A percentile compares a stretch with the other conserved stretches of the same genome.
These are phyloP conservation scores for Hibiscus trionum DNA, from an alignment of 345 rosid species.

Conservation along the genomic window DNA sequence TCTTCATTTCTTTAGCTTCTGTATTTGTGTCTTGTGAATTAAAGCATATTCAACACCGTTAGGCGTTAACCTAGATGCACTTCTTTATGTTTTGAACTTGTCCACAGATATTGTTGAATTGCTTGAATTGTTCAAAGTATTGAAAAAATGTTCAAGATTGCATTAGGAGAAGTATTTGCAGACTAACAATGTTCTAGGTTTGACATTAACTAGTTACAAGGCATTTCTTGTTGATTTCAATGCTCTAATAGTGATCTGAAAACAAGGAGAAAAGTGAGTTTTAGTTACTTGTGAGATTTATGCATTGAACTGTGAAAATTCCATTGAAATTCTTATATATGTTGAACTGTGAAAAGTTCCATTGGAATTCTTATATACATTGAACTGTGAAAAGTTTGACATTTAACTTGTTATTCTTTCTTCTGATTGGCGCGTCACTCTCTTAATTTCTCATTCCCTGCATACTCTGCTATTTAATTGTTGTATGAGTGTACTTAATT, in stretches of 20 bases:
- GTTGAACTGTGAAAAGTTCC: too few species aligned
- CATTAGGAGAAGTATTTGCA: not conserved
- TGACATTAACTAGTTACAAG: not conserved
- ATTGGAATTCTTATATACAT: too few species aligned
- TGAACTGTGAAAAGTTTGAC: too few species aligned
- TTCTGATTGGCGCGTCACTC: not conserved
- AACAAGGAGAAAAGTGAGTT: not conserved
- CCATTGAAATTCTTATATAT: too few species aligned
- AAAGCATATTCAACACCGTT: not conserved
- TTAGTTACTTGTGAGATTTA: too few species aligned
- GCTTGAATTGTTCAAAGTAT: slow-evolving; percentile 9
- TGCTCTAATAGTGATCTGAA: not conserved
- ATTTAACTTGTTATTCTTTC: not conserved
- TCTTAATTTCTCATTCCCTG: not conserved
- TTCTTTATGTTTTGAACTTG: not conserved
- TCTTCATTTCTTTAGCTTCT: not conserved
- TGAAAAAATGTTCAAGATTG: not conserved
- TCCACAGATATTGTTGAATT: not conserved
- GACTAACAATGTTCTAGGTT: not conserved
- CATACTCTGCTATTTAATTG: not conserved
- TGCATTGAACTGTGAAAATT: too few species aligned
- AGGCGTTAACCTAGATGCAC: not conserved
- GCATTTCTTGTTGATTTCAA: not conserved
- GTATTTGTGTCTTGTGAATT: not conserved
- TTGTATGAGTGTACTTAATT: too few species aligned